Base-by-base conservation (phyloP, 495 filamentous ascomycete species). In the Trichoderma virens region DNA sequence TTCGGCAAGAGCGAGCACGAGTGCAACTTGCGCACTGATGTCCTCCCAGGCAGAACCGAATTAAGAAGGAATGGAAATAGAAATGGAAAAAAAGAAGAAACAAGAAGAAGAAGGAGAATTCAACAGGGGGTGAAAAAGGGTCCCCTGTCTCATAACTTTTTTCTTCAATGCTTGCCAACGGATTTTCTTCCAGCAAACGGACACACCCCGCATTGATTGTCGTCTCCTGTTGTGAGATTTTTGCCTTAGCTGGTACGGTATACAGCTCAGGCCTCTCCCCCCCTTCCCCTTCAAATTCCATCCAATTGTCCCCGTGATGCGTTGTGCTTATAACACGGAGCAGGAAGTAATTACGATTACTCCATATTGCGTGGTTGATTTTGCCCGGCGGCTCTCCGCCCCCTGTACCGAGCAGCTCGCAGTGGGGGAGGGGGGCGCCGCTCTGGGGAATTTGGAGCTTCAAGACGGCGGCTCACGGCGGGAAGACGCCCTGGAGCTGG, bases 361-460 rank as follows among this genome's bases (percentile, higher is more conserved):
- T 47, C 43, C 43, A 23, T 47, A 18, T 5, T 47, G 43, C 43
- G 43, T 23, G 43, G 43, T 47, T 47, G 43, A 47, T 47, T n/a
- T 20, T 47, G 43, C 20, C 43, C 8, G 43, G 43, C 43, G n/a
- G 43, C 43, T 47, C 43, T 23, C 43, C 18, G 3, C 16, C 43
- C 43, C 43, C n/a, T 47, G 43, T 47, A 18, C 43, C 43, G 43
- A 18, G 1, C n/a, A 23, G n/a, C 43, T 7, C n/a, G n/a, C 43
- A 47, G 43, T 47, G 43, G 43, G 43, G 43, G 32, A 11, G 11
- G 11, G 11, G 32, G 32, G 32, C 5, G 43, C 43, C 0, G 43
- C 43, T 47, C 51, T 56, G 51, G 51, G 51, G 51, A 56, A 56
- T 56, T 56, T 20, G 27, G n/a, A 18, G 51, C 27, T 56, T 23